These are phyloP conservation scores for Fraxinus anomala DNA, from an alignment of 257 asterid genomes.

Conservation along the genomic window DNA sequence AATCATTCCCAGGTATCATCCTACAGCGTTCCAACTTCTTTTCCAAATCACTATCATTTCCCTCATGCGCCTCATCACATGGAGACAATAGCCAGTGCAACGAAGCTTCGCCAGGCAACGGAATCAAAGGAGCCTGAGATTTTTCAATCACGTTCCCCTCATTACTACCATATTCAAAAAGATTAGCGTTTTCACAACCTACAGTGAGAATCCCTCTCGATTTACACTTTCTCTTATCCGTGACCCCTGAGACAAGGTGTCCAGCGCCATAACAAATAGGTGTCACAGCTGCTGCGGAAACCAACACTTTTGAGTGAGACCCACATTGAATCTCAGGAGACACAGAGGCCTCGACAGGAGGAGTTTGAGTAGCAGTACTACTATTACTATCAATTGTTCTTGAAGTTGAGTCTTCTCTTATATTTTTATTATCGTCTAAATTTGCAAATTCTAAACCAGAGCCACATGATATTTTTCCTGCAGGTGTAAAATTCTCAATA, in stretches of 20 bases:
- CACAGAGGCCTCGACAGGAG: conserved; percentile 79
- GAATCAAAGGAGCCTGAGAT: conserved; percentile 44
- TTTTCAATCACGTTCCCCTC: conserved; percentile 24
- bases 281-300: conserved; percentile 45
- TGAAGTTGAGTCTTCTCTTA: conserved; percentile 27
- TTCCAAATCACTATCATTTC: conserved; percentile 26
- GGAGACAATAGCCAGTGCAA: conserved; percentile 65
- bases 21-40: conserved; percentile 22
- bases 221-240: conserved; percentile 73
- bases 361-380: conserved; percentile 49
- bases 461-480: conserved; percentile 34
- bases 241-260: conserved; percentile 70
- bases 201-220: conserved; percentile 77
- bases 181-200: conserved; percentile 30
- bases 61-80: conserved; percentile 29
- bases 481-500: conserved; percentile 46
- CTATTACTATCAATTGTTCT: conserved; percentile 16
- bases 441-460: conserved; percentile 30
- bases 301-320: conserved; percentile 36
- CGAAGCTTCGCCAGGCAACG: conserved; percentile 65
- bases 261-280: conserved; percentile 86
- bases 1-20: conserved; percentile 19
- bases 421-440: conserved; percentile 19
- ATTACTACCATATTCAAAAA: conserved; percentile 22
- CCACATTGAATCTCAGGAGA: conserved; percentile 80